Conservation (phyloP, 2,329 filamentous ascomycete genomes). For the Alternaria tenuissima region DNA sequence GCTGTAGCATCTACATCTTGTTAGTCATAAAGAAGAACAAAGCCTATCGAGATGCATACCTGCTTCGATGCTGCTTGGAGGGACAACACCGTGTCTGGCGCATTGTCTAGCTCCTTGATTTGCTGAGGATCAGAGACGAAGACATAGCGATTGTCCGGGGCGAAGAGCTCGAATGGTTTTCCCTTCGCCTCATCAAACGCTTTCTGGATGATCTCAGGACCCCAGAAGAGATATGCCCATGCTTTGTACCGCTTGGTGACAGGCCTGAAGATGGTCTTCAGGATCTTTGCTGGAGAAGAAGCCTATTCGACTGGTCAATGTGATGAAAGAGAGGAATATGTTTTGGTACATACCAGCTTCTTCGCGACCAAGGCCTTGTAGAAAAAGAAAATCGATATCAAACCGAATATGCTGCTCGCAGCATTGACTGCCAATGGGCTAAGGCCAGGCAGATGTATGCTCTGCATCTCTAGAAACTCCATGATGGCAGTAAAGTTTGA, state of each 20-base stretch:
- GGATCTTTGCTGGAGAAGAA: conserved; percentile 6
- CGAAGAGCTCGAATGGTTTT: conserved; percentile 23
- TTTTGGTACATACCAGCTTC: conserved; percentile 12
- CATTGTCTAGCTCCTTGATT: conserved; percentile 27
- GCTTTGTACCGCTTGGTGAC: conserved; percentile 18
- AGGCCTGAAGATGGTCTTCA: conserved; percentile 10
- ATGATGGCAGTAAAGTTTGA: conserved; percentile 2
- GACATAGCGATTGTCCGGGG: conserved; percentile 25
- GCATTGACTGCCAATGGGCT: conserved; percentile 16
- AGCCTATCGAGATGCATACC: conserved; percentile 1
- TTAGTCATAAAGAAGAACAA: not conserved
- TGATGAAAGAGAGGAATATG: not conserved
- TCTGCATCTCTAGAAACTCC: conserved; percentile 12
- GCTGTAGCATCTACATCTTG: conserved; percentile 18
- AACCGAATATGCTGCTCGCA: conserved; percentile 20
- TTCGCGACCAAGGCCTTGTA: conserved; percentile 18
- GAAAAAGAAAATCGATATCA: conserved; percentile 21
- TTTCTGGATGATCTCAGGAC: conserved; percentile 23
- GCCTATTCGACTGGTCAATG: conserved; percentile 3
- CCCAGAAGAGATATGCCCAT: conserved; percentile 25
- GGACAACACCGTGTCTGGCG: conserved; percentile 24
- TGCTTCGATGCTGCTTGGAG: conserved; percentile 28
- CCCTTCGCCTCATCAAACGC: conserved; percentile 17
- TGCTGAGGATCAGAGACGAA: conserved; percentile 24
- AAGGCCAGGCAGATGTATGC: conserved; percentile 6